Conservation (phyloP, 2,329 filamentous ascomycete genomes). For the Xylariaceae sp. region DNA sequence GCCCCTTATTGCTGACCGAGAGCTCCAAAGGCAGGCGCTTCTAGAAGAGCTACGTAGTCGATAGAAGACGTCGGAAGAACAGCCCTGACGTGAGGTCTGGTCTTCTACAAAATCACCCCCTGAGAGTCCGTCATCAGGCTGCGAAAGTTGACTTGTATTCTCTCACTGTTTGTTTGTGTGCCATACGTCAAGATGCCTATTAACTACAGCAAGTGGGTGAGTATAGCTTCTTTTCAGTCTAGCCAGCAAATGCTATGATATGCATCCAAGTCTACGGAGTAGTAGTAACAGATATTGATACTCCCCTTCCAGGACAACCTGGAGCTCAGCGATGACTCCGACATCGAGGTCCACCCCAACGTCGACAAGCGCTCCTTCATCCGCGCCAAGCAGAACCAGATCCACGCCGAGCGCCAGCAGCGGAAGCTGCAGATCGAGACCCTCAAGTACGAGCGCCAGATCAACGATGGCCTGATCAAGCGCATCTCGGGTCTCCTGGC, state of each 20-base stretch:
- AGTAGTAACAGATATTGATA: slow-evolving; percentile 16
- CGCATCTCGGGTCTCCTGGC: slow-evolving; percentile 76
- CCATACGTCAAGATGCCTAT: slow-evolving; percentile 41
- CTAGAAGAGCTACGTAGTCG: neutral
- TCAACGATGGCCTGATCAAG: slow-evolving; percentile 85
- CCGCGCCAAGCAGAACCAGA: slow-evolving; percentile 94
- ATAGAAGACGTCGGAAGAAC: neutral
- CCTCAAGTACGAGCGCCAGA: slow-evolving; percentile 82
- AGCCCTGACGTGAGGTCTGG: neutral
- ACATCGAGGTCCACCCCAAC: slow-evolving; percentile 97
- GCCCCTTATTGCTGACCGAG: neutral
- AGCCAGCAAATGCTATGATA: neutral
- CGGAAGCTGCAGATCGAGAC: slow-evolving; percentile 86
- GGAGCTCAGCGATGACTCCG: slow-evolving; percentile 96
- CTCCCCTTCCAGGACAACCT: slow-evolving; percentile 63
- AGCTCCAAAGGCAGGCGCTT: neutral
- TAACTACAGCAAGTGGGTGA: slow-evolving; percentile 65
- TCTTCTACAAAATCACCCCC: neutral
- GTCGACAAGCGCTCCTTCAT: slow-evolving; percentile 99
- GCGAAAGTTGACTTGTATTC: neutral
- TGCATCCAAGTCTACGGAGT: no score
- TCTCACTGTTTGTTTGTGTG: neutral
- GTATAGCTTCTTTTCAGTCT: neutral
- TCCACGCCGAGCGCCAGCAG: slow-evolving; percentile 83
- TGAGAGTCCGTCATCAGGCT: neutral